These are phyloP conservation scores for Talaromyces piceae DNA, from an alignment of 2,329 filamentous ascomycete genomes.

Conservation along the genomic window DNA sequence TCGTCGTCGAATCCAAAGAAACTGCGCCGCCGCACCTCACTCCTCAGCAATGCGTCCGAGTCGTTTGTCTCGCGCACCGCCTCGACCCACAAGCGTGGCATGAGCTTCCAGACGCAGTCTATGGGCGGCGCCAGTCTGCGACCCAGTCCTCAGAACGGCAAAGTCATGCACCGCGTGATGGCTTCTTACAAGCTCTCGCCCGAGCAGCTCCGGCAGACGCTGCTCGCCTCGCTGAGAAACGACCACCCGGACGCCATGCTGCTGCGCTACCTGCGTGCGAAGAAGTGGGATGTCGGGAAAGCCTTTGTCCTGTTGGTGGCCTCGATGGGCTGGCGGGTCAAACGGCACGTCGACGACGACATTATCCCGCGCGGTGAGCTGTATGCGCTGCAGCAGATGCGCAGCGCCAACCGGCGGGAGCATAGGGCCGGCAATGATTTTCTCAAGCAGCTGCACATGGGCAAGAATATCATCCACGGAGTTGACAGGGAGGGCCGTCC, in stretches of 20 bases:
- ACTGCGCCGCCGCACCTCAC: slow-evolving; percentile 6
- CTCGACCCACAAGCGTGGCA: slow-evolving; percentile 8
- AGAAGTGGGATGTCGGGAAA: slow-evolving; percentile 89
- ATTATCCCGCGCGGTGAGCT: slow-evolving; percentile 70
- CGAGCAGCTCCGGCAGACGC: slow-evolving; percentile 65
- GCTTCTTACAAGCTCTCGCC: slow-evolving; percentile 56
- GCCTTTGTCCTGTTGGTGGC: slow-evolving; percentile 86
- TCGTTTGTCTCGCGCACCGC: slow-evolving; percentile 1
- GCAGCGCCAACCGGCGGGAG: slow-evolving; percentile 47
- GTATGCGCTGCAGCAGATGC: slow-evolving; percentile 51
- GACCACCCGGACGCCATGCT: slow-evolving; percentile 82
- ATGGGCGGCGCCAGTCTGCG: slow-evolving; percentile 23
- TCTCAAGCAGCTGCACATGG: slow-evolving; percentile 71
- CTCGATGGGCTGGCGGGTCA: slow-evolving; percentile 79
- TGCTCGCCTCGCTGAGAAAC: slow-evolving; percentile 88
- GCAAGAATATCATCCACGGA: slow-evolving; percentile 87
- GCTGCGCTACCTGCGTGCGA: slow-evolving; percentile 70
- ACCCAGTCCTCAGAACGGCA: slow-evolving; percentile 46
- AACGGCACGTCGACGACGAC: slow-evolving; percentile 77
- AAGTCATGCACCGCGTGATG: slow-evolving; percentile 72
- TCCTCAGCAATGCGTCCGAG: slow-evolving; percentile 3
- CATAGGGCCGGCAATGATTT: slow-evolving; percentile 69
- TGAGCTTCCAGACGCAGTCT: slow-evolving; percentile 14
- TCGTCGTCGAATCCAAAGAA: background rate
- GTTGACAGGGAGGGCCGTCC: slow-evolving; percentile 73